These are phyloP conservation scores for Fraxinus sp. DNA, from an alignment of 305 asterid genomes.

Conservation along the genomic window DNA sequence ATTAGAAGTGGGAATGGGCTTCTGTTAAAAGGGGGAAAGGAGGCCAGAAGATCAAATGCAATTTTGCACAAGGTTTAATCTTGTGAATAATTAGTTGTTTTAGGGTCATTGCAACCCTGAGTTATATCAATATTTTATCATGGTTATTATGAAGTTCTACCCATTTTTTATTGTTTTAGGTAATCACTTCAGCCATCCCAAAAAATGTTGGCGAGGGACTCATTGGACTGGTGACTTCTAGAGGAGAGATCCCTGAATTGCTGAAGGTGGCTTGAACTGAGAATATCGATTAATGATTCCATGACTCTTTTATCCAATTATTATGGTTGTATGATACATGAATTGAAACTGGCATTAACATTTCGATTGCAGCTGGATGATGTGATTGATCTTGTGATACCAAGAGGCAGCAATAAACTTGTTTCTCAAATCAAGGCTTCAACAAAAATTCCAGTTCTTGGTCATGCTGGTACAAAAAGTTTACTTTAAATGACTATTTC, in stretches of 20 bases:
- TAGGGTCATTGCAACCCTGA: neutral
- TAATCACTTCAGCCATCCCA: constrained; percentile 86
- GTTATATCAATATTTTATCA: constrained; percentile 1
- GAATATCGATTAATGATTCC: constrained; percentile 9
- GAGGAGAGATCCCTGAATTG: constrained; percentile 96
- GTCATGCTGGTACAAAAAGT: constrained; percentile 77
- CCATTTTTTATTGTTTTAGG: constrained; percentile 42
- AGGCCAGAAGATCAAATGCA: constrained; percentile 85
- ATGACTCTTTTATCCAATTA: neutral
- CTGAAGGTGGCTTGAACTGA: constrained; percentile 61
- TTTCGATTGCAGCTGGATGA: constrained; percentile 68
- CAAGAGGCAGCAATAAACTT: constrained; percentile 98
- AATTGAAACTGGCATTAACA: constrained; percentile 29
- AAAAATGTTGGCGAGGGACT: constrained; percentile 70
- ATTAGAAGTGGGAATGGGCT: constrained; percentile 96
- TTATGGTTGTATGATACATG: constrained; percentile 14
- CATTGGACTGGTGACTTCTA: constrained; percentile 89
- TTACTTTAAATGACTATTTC: neutral
- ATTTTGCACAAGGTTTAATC: constrained; percentile 78
- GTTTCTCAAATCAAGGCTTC: constrained; percentile 91
- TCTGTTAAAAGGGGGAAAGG: constrained; percentile 93
- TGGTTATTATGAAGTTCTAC: constrained; percentile 20
- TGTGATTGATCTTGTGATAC: constrained; percentile 97
- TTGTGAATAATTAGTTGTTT: constrained; percentile 9
- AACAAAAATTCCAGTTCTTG: constrained; percentile 97